Evolutionary conservation across 768 basidiomycete species (phyloP).

Genomic region (Dacryopinax primogenitus): DNA sequence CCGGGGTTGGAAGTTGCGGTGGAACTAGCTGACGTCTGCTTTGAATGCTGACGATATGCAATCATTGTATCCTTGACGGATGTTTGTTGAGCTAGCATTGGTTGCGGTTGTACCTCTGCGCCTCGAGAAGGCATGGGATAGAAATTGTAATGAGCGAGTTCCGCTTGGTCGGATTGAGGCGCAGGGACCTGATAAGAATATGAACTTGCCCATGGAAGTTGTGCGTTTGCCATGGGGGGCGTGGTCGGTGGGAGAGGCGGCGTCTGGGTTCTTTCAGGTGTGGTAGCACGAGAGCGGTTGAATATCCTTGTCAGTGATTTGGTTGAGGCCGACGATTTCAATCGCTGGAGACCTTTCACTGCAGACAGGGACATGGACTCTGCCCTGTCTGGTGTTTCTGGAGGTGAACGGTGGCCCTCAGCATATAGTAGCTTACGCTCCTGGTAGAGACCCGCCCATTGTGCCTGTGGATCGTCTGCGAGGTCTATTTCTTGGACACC

Average conservation of each 20-base stretch:
- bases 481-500: background rate
- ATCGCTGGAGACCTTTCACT: background rate
- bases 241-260: background rate
- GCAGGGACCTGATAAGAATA: background rate
- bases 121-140: background rate
- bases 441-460: background rate
- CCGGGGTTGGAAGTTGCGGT: background rate
- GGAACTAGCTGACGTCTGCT: background rate
- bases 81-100: background rate
- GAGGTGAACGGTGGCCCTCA: background rate
- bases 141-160: conserved; percentile 4
- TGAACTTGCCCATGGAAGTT: background rate
- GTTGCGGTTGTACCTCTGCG: background rate
- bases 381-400: background rate
- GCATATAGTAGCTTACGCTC: background rate
- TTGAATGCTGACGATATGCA: background rate
- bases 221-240: background rate
- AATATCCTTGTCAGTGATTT: background rate
- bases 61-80: background rate
- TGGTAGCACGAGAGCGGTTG: background rate
- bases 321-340: background rate
- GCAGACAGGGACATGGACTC: background rate
- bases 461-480: background rate
- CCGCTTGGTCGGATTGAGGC: background rate
- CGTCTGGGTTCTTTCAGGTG: background rate